A percentile compares a stretch with the other conserved stretches of the same genome.
Conservation (phyloP, 139 green algal species). For the Auxenochlorella protothecoides region DNA sequence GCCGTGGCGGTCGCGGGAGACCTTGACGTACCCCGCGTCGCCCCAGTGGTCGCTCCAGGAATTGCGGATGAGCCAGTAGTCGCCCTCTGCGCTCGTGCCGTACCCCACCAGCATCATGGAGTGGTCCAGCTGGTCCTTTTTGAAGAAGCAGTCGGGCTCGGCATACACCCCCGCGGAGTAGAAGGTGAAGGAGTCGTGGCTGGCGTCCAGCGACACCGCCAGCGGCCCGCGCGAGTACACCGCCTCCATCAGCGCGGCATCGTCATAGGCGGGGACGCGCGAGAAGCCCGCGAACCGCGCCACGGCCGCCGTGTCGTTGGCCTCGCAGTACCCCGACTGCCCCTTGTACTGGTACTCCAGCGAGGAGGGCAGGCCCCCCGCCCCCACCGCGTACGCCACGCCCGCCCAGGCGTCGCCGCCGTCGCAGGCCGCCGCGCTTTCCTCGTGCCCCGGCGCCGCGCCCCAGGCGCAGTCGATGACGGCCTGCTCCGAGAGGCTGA, state of each 20-base stretch:
- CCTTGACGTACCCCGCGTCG: constrained; percentile 42
- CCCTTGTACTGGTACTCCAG: constrained; percentile 31
- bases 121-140: constrained; percentile 53
- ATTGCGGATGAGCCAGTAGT: constrained; percentile 33
- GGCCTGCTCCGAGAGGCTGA: constrained; percentile 58
- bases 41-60: constrained; percentile 24
- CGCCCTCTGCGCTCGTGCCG: constrained; percentile 19
- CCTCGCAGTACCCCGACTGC: constrained; percentile 29
- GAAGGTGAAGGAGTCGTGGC: constrained; percentile 51
- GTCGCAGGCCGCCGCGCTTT: constrained; percentile 22
- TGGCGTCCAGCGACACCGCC: constrained; percentile 41
- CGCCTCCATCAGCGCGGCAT: constrained; percentile 38
- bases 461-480: constrained; percentile 61
- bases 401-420: constrained; percentile 21
- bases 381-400: constrained; percentile 18
- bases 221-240: constrained; percentile 27
- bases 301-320: constrained; percentile 4
- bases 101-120: constrained; percentile 67
- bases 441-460: constrained; percentile 19
- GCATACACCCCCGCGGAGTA: constrained; percentile 36
- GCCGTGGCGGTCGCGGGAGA: constrained; percentile 20
- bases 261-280: constrained; percentile 31
- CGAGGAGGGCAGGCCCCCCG: constrained; percentile 20
- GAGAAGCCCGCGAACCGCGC: constrained; percentile 26
- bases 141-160: constrained; percentile 37